Evolutionary conservation across 805 yeast species (phyloP).

Genomic region (Starmera quercuum): DNA sequence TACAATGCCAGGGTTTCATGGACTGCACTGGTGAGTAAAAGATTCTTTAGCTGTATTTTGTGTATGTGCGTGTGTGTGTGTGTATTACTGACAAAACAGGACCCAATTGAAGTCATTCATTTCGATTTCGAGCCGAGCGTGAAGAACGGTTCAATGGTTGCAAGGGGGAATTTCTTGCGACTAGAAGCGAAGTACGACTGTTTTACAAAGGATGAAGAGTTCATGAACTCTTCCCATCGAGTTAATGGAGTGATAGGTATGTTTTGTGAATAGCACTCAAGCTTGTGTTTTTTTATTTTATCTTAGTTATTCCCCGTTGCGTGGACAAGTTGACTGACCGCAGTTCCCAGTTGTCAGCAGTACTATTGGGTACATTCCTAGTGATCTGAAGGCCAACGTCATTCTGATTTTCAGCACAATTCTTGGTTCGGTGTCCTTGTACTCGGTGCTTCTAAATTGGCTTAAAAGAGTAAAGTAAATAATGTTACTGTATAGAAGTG

Average conservation of each 20-base stretch:
- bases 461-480: too few relatives aligned
- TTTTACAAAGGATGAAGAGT: conserved; percentile 5
- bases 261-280: too few relatives aligned
- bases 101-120: conserved; percentile 10
- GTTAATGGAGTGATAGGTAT: conserved; percentile 5
- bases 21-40: conserved; percentile 13
- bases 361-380: too few relatives aligned
- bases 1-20: conserved; percentile 16
- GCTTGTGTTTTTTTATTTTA: too few relatives aligned
- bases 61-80: neutral
- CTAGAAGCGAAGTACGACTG: conserved; percentile 9
- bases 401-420: too few relatives aligned
- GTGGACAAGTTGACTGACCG: too few relatives aligned
- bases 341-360: too few relatives aligned
- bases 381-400: too few relatives aligned
- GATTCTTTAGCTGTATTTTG: neutral
- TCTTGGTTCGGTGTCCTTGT: too few relatives aligned
- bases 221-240: conserved; percentile 5
- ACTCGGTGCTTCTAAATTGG: too few relatives aligned
- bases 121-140: conserved; percentile 3
- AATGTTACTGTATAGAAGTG: too few relatives aligned
- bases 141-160: neutral
- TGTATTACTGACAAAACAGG: neutral
- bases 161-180: conserved; percentile 3
- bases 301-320: too few relatives aligned